Base-by-base conservation (phyloP, 352 stramenopile species). In the Pythium rhizo-oryzae region DNA sequence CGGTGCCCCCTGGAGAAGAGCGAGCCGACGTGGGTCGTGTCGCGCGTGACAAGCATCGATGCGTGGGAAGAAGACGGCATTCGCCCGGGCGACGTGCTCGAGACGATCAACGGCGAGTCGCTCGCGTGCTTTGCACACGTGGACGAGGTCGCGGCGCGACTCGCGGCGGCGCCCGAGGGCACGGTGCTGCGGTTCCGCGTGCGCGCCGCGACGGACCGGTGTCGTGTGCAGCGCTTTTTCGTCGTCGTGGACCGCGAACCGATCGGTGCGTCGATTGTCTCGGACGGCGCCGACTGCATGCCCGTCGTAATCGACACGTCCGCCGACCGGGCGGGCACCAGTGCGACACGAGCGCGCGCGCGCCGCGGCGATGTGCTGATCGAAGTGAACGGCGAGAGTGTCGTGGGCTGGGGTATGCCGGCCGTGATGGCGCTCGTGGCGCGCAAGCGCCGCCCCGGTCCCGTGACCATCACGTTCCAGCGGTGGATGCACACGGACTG, bases 401-500 rank as follows among this genome's bases (percentile, higher is more conserved):
- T 81, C 24, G 62, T 89, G 21, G 59, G 77, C 7, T 64, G 74
- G 53, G 79, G 81, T n/a, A 69, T 92, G 0, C 62, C 62, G 4
- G 44, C 67, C 11, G 72, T 78, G 19, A 78, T 79, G 52, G 74
- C 78, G 46, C 73, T 81, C 41, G 56, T 90, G 1, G 61, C 71
- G 41, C 35, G 35, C 11, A 58, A 68, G 11, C 75, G 75, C 12
- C 69, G 69, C 33, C 71, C 74, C 41, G 41, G 41, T 8, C 80
- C 80, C 21, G 28, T 86, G 47, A 77, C 59, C 25, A 66, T 92
- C 51, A 90, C 75, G 7, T 90, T 92, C 21, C 78, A 90, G 63
- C 84, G 81, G 16, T 73, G 67, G 67, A 65, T 43, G 28, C 66
- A 72, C 24, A 57, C 41, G 4, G 21, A 58, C 24, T 72, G 65